Evolutionary conservation across 257 asterid species (phyloP), one percentile per base, ranked within the genome.

Genomic region (Ehretia macrophylla): DNA sequence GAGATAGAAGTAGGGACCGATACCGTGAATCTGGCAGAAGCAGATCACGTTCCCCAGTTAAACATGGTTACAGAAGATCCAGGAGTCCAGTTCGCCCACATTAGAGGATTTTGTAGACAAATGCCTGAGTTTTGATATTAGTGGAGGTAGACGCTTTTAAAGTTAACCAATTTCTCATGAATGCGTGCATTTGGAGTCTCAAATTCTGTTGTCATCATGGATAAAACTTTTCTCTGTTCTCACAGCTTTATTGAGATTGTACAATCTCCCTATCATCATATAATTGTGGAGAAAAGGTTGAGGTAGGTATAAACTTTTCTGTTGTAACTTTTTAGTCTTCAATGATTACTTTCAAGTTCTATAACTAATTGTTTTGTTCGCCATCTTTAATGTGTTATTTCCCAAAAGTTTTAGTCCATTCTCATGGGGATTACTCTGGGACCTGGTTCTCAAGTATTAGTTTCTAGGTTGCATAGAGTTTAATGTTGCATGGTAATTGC

Each of bases 181-280:
- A 80, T 76, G 84, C 70, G 58, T 77, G 78, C 62, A 70, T 80
- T n/a, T 72, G 79, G 86, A 73, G 82, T 68, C 83, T 62, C 68
- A 60, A 71, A 75, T 66, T 76, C 59, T 68, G 64, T 72, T 68
- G 76, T 75, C 78, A 74, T 73, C 80, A 69, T 74, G 89, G 76
- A 91, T 86, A 79, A 80, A 85, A 73, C 66, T 86, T 83, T 74
- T 75, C 79, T 79, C 83, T 88, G 83, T 81, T 80, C 90, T 88
- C 92, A 91, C 98, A 91, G 98, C 90, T 77, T 77, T 83, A 55
- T 74, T 83, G 83, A 82, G 84, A 82, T 83, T 75, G 62, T 77
- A 71, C 68, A 85, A 64, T 78, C 88, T 77, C 82, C 69, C 85
- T 86, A 72, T 85, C 96, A 74, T 79, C 93, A 64, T 85, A 77